Conservation (phyloP, 2,329 filamentous ascomycete genomes). For the Clonostachys sp. region DNA sequence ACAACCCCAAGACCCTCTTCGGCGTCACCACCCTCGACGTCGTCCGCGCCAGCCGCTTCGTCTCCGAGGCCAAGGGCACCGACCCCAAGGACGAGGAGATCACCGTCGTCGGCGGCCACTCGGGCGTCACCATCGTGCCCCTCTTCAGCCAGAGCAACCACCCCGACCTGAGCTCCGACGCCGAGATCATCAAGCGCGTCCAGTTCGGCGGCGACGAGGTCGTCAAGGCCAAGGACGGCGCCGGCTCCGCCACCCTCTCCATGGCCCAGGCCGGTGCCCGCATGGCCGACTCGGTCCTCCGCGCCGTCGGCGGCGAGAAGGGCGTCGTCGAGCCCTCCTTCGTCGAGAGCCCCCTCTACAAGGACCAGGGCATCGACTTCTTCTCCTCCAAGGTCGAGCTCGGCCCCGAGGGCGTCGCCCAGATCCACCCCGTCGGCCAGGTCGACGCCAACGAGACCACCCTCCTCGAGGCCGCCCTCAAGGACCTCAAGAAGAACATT, state of each 20-base stretch:
- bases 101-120: slow-evolving; percentile 95
- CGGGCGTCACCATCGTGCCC: slow-evolving; percentile 95
- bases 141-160: slow-evolving; percentile 93
- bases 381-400: slow-evolving; percentile 95
- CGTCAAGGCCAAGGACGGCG: slow-evolving; percentile 97
- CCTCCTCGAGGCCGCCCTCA: slow-evolving; percentile 80
- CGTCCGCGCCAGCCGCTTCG: slow-evolving; percentile 96
- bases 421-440: slow-evolving; percentile 84
- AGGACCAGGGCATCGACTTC: slow-evolving; percentile 97
- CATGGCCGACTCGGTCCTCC: slow-evolving; percentile 87
- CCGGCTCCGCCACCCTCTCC: slow-evolving; percentile 93
- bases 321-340: slow-evolving; percentile 94
- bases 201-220: slow-evolving; percentile 99
- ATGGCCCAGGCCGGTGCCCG: slow-evolving; percentile 94
- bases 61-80: slow-evolving; percentile 86
- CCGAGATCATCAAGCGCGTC: slow-evolving; percentile 84
- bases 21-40: slow-evolving; percentile 99
- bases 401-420: slow-evolving; percentile 91
- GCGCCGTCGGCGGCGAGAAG: slow-evolving; percentile 89
- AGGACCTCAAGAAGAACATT: slow-evolving; percentile 91
- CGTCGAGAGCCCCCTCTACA: slow-evolving; percentile 95
- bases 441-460: slow-evolving; percentile 83
- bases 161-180: slow-evolving; percentile 74
- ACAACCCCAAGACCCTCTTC: slow-evolving; percentile 99
- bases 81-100: slow-evolving; percentile 92